Evolutionary conservation across 169 alveolate species (phyloP).

Genomic region (Eimeria maxima): DNA sequence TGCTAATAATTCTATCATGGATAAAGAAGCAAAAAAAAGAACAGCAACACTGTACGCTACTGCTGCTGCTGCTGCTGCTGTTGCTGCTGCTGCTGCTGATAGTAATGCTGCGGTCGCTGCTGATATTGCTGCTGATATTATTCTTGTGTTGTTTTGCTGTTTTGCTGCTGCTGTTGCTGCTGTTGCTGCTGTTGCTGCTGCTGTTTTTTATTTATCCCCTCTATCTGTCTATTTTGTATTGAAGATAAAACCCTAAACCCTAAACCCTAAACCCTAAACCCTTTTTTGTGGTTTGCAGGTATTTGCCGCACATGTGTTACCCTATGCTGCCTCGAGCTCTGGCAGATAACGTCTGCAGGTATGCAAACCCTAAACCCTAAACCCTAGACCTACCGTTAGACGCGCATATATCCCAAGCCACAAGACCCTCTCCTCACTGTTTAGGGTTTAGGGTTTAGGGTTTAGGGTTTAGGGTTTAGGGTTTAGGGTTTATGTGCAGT

Average conservation of each 20-base stretch:
- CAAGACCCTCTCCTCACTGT: too few species aligned
- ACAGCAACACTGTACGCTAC: constrained; percentile 94
- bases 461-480: too few species aligned
- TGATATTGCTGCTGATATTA: too few species aligned
- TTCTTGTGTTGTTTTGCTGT: too few species aligned
- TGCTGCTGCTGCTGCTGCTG: too few species aligned
- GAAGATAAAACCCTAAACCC: too few species aligned
- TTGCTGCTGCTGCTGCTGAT: neutral
- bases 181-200: neutral
- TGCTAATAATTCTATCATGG: constrained; percentile 93
- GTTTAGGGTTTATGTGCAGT: neutral
- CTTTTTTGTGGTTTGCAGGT: neutral
- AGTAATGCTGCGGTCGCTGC: too few species aligned
- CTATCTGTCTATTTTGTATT: too few species aligned
- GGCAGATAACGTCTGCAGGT: constrained; percentile 7
- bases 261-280: too few species aligned
- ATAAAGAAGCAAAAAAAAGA: constrained; percentile 96
- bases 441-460: too few species aligned
- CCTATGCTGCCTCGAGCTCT: constrained; percentile 78
- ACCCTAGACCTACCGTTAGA: neutral
- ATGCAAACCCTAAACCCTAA: constrained; percentile 13
- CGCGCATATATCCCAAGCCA: neutral
- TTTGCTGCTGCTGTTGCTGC: neutral
- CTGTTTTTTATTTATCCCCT: too few species aligned
- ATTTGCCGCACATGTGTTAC: constrained; percentile 21